Evolutionary conservation across 495 filamentous ascomycete genomes (phyloP).

Genomic region (Cladorrhinum samala): DNA sequence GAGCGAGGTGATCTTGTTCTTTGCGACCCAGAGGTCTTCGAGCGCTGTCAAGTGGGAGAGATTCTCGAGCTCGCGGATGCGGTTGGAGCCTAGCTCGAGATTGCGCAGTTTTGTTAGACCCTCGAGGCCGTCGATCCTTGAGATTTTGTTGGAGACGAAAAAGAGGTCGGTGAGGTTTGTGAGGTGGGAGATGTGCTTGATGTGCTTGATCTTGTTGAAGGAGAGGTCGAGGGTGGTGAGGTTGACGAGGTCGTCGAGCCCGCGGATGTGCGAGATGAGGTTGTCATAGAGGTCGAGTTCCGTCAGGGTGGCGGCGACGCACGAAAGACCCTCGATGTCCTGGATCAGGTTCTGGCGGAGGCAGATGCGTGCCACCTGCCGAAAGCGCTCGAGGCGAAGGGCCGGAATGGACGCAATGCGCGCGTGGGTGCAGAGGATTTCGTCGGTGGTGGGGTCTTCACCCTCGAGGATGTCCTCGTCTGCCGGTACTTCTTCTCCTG

Average conservation of each 20-base stretch:
- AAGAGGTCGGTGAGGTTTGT: conserved; percentile 76
- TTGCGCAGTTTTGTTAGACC: conserved; percentile 67
- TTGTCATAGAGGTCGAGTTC: conserved; percentile 99
- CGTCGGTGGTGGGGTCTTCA: conserved; percentile 51
- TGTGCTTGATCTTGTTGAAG: conserved; percentile 99
- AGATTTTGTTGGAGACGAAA: conserved; percentile 93
- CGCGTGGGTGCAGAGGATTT: conserved; percentile 85
- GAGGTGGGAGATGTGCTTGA: conserved; percentile 81
- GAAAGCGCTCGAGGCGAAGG: conserved; percentile 75
- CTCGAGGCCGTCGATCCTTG: conserved; percentile 76
- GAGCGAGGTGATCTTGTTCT: conserved; percentile 93
- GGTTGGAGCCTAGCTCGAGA: conserved; percentile 86
- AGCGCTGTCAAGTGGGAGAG: conserved; percentile 67
- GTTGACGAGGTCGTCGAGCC: conserved; percentile 67
- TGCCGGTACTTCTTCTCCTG: conserved; percentile 67
- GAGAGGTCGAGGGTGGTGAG: conserved; percentile 81
- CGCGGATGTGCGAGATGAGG: conserved; percentile 79
- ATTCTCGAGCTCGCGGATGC: conserved; percentile 85
- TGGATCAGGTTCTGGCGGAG: conserved; percentile 90
- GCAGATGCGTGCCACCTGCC: conserved; percentile 71
- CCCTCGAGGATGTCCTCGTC: conserved; percentile 68
- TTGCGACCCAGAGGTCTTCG: conserved; percentile 91
- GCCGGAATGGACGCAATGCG: conserved; percentile 74
- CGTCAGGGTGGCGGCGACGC: conserved; percentile 55
- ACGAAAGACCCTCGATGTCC: conserved; percentile 63